phyloP scores from a whole-genome alignment of 2,329 filamentous ascomycete species.

The Diaporthe destruens region DNA sequence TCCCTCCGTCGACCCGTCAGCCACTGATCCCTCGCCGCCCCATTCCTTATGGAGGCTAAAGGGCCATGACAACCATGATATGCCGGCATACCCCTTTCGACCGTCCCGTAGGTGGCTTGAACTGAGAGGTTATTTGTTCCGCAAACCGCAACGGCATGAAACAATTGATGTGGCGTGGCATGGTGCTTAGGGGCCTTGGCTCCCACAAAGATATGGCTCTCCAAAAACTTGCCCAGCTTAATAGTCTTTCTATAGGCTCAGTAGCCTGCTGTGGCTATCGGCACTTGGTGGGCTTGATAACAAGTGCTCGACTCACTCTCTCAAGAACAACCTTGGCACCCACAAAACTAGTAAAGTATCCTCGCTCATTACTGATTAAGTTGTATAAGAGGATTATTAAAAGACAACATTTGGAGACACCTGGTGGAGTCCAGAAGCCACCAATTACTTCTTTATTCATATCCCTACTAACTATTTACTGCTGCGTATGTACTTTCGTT shows the following conservation, averaged over 20 bases:
- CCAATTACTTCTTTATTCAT: not conserved
- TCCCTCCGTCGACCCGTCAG: not conserved
- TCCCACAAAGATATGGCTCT: not conserved
- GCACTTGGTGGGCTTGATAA: not conserved
- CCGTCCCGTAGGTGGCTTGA: not conserved
- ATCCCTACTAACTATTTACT: not conserved
- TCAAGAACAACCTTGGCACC: not conserved
- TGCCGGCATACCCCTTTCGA: not conserved
- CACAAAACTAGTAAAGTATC: not conserved
- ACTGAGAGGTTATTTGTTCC: conserved; percentile 12
- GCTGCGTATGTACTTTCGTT: not conserved
- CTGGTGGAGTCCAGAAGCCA: not conserved
- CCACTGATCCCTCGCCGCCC: conserved; percentile 18
- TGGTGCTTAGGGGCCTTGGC: conserved; percentile 8
- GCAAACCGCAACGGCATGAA: conserved; percentile 24
- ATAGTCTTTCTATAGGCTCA: not conserved
- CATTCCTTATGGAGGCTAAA: conserved; percentile 5
- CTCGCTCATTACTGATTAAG: no score
- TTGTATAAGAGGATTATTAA: no score
- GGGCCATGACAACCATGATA: not conserved
- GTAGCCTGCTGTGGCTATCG: not conserved
- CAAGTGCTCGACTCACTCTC: no score
- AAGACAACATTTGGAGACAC: not conserved
- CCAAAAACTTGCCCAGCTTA: not conserved
- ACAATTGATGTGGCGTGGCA: conserved; percentile 3